Percentiles rank a stretch among this genome's conserved stretches.
Evolutionary conservation across 2,329 filamentous ascomycete genomes (phyloP).

Genomic region (Rhinocladiella similis): DNA sequence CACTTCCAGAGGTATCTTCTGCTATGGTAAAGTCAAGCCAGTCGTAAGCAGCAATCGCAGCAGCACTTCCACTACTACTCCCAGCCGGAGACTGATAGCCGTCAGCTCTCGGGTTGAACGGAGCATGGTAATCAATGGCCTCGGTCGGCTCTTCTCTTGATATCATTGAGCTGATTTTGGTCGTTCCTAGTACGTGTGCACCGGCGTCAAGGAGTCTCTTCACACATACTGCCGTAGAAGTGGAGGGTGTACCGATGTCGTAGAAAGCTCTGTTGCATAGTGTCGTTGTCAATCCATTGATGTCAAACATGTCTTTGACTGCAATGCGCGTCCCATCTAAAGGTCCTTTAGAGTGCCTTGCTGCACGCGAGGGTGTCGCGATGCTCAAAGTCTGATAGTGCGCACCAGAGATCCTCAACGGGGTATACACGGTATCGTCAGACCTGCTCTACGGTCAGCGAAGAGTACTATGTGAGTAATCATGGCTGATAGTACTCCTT

Average conservation of each 20-base stretch:
- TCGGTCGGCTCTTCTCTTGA: conserved; percentile 26
- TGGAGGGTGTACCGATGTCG: conserved; percentile 13
- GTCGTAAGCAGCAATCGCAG: conserved; percentile 41
- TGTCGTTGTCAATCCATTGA: conserved; percentile 19
- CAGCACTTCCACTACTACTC: conserved; percentile 42
- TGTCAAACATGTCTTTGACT: conserved; percentile 31
- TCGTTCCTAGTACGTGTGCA: too few relatives aligned
- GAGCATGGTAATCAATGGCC: conserved; percentile 37
- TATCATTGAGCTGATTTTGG: background rate
- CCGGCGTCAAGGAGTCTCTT: too few relatives aligned
- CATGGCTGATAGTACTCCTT: background rate
- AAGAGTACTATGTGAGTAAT: background rate
- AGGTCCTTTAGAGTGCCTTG: background rate
- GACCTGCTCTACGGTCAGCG: background rate
- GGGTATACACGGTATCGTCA: background rate
- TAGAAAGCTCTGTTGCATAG: conserved; percentile 21
- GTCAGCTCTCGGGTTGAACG: conserved; percentile 48
- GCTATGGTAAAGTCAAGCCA: conserved; percentile 44
- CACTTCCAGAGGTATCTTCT: conserved; percentile 5
- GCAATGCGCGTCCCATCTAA: conserved; percentile 22
- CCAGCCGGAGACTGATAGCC: conserved; percentile 44
- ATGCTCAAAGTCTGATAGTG: background rate
- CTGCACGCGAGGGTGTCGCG: too few relatives aligned
- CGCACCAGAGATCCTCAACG: background rate
- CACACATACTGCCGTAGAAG: too few relatives aligned